Conservation (phyloP, 768 basidiomycete genomes). For the Xerocomellus amylosporus region DNA sequence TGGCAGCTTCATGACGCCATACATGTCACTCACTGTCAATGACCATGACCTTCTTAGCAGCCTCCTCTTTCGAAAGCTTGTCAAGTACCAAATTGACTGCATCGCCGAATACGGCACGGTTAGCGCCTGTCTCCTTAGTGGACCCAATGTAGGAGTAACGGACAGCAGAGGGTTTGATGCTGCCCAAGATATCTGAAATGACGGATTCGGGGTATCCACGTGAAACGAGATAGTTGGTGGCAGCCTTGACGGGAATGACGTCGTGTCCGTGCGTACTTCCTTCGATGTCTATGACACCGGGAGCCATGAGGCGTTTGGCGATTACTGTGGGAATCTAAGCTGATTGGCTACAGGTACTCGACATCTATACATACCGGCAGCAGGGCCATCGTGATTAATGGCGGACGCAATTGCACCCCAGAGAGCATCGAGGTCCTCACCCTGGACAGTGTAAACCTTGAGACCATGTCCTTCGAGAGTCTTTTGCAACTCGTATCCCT, state of each 20-base stretch:
- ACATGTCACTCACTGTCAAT: conserved; percentile 62
- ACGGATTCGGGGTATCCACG: conserved; percentile 55
- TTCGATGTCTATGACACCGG: conserved; percentile 70
- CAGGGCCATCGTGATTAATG: conserved; percentile 67
- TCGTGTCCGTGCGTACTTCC: conserved; percentile 82
- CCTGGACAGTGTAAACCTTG: conserved; percentile 68
- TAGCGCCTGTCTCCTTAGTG: conserved; percentile 72
- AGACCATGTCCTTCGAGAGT: conserved; percentile 82
- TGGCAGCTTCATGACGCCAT: background rate
- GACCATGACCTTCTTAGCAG: conserved; percentile 76
- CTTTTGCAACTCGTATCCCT: conserved; percentile 67
- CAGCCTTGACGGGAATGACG: conserved; percentile 78
- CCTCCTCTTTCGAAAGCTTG: conserved; percentile 70
- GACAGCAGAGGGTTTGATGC: conserved; percentile 56
- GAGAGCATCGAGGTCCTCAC: conserved; percentile 76
- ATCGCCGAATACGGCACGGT: conserved; percentile 82
- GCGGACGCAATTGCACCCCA: conserved; percentile 63
- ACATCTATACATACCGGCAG: conserved; percentile 51
- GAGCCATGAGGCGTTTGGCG: conserved; percentile 66
- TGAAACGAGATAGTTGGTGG: conserved; percentile 66
- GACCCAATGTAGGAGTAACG: conserved; percentile 68
- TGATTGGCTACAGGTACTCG: background rate
- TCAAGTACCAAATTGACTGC: conserved; percentile 80
- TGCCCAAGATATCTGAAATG: conserved; percentile 52
- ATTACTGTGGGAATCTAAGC: conserved; percentile 46